Base-by-base conservation (phyloP, 495 filamentous ascomycete genomes). In the Hypoxylon trugodes region DNA sequence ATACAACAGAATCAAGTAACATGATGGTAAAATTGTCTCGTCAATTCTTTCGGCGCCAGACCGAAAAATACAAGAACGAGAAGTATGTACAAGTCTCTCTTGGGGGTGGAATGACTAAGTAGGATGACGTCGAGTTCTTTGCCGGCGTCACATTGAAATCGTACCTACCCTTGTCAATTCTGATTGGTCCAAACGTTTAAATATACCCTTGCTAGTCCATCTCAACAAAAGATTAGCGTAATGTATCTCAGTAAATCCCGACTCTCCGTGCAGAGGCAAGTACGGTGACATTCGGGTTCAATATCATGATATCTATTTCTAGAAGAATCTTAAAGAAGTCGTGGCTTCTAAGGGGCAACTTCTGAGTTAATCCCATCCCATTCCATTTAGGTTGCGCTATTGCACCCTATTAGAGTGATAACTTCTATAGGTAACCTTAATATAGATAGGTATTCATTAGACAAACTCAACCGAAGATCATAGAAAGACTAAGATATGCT, bases 111-210 rank as follows among this genome's bases (percentile, higher is more conserved):
- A 38, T 19, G 53, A 35, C 36, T 12, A 24, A 48, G 47, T 41
- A 54, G 43, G 49, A 63, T 63, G 59, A 63, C 59, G 59, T 63
- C 59, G 59, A 51, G 43, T 4, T 9, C 21, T 12, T 22, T 22
- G 1, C 16, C 26, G 19, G 38, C 28, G 52, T 41, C 52, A 56
- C 52, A 56, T 33, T 56, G 28, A n/a, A 25, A 7, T 37, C 19
- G n/a, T n/a, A n/a, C n/a, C n/a, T n/a, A n/a, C n/a, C n/a, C n/a
- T n/a, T n/a, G n/a, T n/a, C n/a, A n/a, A n/a, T n/a, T n/a, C n/a
- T n/a, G 3, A 47, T 56, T 58, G 43, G 43, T 28, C 21, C 42
- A 46, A 37, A 21, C 28, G 26, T 25, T 9, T n/a, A n/a, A 1
- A 42, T 3, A n/a, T 32, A 35, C 6, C 38, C 51, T 15, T 55